Evolutionary conservation across 2,329 filamentous ascomycete species (phyloP).

Genomic region (Fusarium solani-melongenae): DNA sequence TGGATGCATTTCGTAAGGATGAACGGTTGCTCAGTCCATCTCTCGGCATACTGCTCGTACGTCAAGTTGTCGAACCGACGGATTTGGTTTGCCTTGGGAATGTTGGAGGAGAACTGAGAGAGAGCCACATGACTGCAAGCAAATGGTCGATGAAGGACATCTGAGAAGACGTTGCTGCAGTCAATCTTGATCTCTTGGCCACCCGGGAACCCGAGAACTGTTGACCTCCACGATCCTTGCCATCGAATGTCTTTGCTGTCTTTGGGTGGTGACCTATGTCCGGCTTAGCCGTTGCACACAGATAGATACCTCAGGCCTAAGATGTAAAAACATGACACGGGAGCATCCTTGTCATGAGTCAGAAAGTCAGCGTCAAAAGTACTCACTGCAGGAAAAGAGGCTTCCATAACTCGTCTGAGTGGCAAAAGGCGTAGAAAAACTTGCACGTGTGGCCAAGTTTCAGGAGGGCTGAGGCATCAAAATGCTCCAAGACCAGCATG

Average conservation of each 20-base stretch:
- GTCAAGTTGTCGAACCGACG: constrained; percentile 74
- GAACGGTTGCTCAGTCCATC: constrained; percentile 86
- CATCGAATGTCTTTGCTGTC: constrained; percentile 61
- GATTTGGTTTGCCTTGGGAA: constrained; percentile 81
- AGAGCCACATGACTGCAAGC: constrained; percentile 84
- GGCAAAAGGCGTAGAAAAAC: constrained; percentile 86
- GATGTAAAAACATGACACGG: background rate
- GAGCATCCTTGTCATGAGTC: constrained; percentile 11
- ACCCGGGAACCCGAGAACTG: constrained; percentile 70
- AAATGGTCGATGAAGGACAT: constrained; percentile 90
- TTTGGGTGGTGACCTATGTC: constrained; percentile 43
- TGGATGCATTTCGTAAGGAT: constrained; percentile 85
- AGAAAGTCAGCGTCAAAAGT: background rate
- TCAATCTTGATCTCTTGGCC: constrained; percentile 68
- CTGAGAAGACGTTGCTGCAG: constrained; percentile 86
- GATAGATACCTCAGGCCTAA: constrained; percentile 12
- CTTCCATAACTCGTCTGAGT: constrained; percentile 91
- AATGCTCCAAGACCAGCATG: constrained; percentile 77
- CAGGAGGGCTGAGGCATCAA: constrained; percentile 73
- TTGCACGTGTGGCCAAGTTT: constrained; percentile 82
- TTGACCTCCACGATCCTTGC: constrained; percentile 87
- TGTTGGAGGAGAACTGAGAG: constrained; percentile 73
- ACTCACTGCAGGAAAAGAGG: constrained; percentile 85
- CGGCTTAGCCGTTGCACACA: constrained; percentile 21
- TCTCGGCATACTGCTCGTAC: constrained; percentile 76